Evolutionary conservation across 2,329 filamentous ascomycete genomes (phyloP), one percentile per base, ranked within the genome.

Genomic region (Trichophyton schoenleinii): DNA sequence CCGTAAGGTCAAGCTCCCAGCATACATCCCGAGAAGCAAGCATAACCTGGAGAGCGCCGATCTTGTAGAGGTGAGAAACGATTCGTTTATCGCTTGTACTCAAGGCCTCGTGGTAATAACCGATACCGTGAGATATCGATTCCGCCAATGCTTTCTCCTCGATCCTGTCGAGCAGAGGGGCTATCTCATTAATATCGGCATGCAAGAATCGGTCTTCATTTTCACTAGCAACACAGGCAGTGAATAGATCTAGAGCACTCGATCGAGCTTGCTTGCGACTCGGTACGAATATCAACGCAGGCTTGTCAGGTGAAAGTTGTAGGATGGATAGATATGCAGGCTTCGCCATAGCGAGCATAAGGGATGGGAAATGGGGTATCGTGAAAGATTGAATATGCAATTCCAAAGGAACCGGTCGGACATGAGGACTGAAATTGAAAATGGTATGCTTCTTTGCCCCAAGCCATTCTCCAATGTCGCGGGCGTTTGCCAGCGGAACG

Each of bases 291-390:
- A 96, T 80, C 68, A 99, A 84, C 1, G 91, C 87, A 31, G 92
- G 91, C 75, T 96, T 94, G 65, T 95, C 87, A 0, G 89, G 79
- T 5, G 94, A 95, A 72, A 95, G 83, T 69, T 95, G 90, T 2
- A 90, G 83, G 66, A 99, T 89, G 1, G 92, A 88, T 63, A 89
- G 80, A 72, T 96, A 97, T 0, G 90, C 87, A 20, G 95, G 95
- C 73, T 95, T 92, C 15, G 91, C 90, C 94, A 99, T 99, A 13
- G 94, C 91, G 67, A 99, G 83, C 94, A 99, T 99, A 46, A 99
- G 81, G 9, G 94, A 97, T 3, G 94, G 95, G 77, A 96, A 96
- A 71, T 99, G 95, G 55, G 95, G 91, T 63, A 96, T 95, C 31
- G 87, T 89, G 77, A 94, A 99, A 0, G 91, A 92, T 74, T 99